Evolutionary conservation across 169 alveolate species (phyloP).

Genomic region (Cyclospora cayetanensis): DNA sequence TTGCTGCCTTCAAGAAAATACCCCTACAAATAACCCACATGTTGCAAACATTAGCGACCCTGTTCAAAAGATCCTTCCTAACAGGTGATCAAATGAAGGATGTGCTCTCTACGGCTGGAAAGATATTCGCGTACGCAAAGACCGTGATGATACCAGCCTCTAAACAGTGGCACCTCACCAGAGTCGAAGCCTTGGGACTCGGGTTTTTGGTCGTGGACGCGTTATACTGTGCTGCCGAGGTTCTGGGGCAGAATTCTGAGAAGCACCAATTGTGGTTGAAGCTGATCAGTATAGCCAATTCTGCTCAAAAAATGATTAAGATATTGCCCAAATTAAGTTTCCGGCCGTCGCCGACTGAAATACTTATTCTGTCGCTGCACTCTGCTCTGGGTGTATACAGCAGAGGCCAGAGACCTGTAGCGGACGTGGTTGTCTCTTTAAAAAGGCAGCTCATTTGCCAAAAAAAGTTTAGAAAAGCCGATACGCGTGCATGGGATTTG

Average conservation of each 20-base stretch:
- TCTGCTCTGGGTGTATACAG: neutral
- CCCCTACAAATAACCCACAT: neutral
- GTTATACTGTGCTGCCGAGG: neutral
- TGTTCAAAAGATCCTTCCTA: neutral
- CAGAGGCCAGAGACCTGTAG: neutral
- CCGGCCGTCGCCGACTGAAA: neutral
- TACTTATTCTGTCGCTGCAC: neutral
- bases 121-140: neutral
- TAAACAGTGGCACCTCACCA: neutral
- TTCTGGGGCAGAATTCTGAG: neutral
- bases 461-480: neutral
- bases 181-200: neutral
- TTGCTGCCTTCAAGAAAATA: no score
- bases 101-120: no score
- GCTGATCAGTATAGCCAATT: neutral
- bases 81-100: no score
- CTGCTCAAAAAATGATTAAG: neutral
- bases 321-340: neutral
- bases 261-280: neutral
- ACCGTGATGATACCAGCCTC: neutral
- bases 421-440: neutral
- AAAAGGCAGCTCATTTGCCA: neutral
- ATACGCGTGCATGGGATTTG: neutral
- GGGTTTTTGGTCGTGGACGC: neutral
- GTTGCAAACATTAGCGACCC: neutral